Evolutionary conservation across 2,329 filamentous ascomycete genomes (phyloP), one percentile per base, ranked within the genome.

Genomic region (Alternaria novae-zelandiae): DNA sequence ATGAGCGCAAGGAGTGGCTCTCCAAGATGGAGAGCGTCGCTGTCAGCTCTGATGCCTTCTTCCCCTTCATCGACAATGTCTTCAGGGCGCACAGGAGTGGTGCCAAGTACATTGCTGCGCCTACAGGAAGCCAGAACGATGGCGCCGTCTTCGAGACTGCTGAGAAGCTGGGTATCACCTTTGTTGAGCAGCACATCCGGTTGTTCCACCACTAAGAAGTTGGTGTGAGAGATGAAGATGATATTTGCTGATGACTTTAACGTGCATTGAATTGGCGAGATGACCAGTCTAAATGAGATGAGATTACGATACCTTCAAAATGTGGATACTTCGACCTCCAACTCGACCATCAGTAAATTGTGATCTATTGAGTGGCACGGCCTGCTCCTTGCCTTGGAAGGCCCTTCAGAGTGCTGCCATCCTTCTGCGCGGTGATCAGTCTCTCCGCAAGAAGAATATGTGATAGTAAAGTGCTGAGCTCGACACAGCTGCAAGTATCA

Each of bases 61-160:
- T 99, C 89, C 96, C 96, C 71, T 99, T 99, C 83, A 93, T 93
- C 76, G 96, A 99, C 86, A 99, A 99, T 76, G 91, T 99, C 70
- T 97, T 96, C 88, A 90, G 96, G 70, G 92, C 94, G 55, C 89
- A 89, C 66, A 88, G 93, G 74, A 97, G 93, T 21, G 96, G 96
- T 54, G 94, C 89, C 78, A 98, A 97, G 85, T 99, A 97, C 84
- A 93, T 98, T 75, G 95, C 96, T 58, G 95, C 95, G 43, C 96
- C 96, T 10, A 91, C 89, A 54, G 96, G 96, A 61, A 97, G 91
- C 81, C 92, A 96, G 82, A 96, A 96, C 78, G 93, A 96, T 79
- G 82, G 85, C 61, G 87, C 90, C 54, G 93, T 96, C 49, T 92
- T 97, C 73, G 90, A 93, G 79, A 96, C 94, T 11, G 93, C 94